Evolutionary conservation across 805 yeast species (phyloP).

Genomic region (Yarrowia sp.): DNA sequence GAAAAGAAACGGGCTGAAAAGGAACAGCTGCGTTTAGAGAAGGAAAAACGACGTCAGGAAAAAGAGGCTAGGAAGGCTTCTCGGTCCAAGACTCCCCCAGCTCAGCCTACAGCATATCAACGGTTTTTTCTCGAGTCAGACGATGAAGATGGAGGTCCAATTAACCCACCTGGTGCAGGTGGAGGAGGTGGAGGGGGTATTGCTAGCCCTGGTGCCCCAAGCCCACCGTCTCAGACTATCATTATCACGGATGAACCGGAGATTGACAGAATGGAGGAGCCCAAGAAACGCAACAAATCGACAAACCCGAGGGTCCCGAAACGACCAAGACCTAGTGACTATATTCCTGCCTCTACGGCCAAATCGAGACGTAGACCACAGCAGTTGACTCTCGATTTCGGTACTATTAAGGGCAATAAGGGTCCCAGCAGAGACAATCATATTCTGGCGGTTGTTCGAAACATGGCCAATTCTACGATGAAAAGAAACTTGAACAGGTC

Average conservation of each 20-base stretch:
- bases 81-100: background rate
- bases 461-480: background rate
- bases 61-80: background rate
- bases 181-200: background rate
- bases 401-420: background rate
- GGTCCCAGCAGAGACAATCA: background rate
- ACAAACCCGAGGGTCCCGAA: background rate
- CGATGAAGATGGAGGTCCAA: background rate
- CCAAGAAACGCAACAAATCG: background rate
- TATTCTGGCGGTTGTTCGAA: background rate
- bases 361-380: background rate
- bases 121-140: constrained; percentile 5
- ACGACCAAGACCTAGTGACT: background rate
- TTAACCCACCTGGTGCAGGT: background rate
- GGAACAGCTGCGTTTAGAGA: background rate
- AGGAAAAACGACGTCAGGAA: background rate
- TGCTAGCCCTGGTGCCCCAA: background rate
- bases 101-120: background rate
- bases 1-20: background rate
- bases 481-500: background rate
- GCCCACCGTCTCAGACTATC: background rate
- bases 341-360: background rate
- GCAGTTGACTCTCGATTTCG: background rate
- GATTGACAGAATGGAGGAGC: constrained; percentile 11
- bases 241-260: background rate